phyloP scores from a whole-genome alignment of 2,329 filamentous ascomycete species.

The Atkinsonella texensis region DNA sequence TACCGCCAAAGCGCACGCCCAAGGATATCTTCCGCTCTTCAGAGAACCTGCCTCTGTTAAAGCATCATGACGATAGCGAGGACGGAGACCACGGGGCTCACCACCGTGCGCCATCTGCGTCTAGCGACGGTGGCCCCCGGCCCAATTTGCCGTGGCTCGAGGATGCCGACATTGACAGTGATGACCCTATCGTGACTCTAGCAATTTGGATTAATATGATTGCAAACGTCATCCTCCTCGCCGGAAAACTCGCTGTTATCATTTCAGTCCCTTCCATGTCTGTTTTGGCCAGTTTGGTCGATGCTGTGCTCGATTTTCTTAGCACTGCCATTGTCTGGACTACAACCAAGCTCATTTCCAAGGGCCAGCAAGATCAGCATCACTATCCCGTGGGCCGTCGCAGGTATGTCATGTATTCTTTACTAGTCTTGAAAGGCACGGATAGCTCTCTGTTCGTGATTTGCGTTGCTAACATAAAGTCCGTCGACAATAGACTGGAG shows the following conservation, averaged over 20 bases:
- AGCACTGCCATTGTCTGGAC: conserved; percentile 72
- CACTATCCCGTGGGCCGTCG: conserved; percentile 68
- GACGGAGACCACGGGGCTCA: conserved; percentile 25
- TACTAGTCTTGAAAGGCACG: background rate
- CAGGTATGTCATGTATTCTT: conserved; percentile 20
- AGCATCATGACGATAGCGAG: conserved; percentile 26
- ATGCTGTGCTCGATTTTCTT: conserved; percentile 69
- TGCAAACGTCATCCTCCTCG: conserved; percentile 64
- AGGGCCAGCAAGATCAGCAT: conserved; percentile 58
- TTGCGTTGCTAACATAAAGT: background rate
- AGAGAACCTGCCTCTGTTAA: conserved; percentile 55
- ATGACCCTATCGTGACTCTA: conserved; percentile 64
- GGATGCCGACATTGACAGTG: conserved; percentile 59
- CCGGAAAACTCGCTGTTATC: conserved; percentile 66
- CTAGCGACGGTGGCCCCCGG: conserved; percentile 24
- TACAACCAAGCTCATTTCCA: conserved; percentile 58
- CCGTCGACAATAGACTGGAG: conserved; percentile 43
- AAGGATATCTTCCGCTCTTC: conserved; percentile 73
- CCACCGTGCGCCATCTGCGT: conserved; percentile 2
- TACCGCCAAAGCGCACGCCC: conserved; percentile 64
- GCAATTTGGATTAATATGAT: conserved; percentile 79
- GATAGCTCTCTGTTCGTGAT: background rate
- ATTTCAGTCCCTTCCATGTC: conserved; percentile 70
- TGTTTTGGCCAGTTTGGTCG: conserved; percentile 67
- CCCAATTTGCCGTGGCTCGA: conserved; percentile 59